Conservation (phyloP, 2,329 filamentous ascomycete genomes). For the Dothideomycetes sp. region DNA sequence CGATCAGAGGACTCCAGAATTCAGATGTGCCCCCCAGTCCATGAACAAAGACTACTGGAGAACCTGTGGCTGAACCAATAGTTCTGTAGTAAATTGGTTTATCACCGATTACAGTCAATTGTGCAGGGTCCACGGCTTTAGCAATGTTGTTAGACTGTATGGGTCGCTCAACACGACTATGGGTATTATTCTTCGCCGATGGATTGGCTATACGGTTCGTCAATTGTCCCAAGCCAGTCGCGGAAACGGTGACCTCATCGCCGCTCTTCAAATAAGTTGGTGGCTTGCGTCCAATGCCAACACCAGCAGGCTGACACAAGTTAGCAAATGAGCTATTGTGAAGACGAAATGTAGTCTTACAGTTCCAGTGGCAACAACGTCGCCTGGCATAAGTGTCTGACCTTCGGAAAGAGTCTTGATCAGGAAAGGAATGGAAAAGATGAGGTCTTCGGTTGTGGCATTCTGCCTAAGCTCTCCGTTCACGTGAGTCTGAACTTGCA, state of each 20-base stretch:
- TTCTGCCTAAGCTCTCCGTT: constrained; percentile 42
- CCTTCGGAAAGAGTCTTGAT: constrained; percentile 37
- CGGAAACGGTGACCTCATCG: constrained; percentile 31
- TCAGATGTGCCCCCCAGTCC: constrained; percentile 39
- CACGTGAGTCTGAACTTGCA: constrained; percentile 34
- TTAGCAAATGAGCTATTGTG: background rate
- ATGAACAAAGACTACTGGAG: constrained; percentile 40
- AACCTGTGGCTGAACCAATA: background rate
- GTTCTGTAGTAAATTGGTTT: constrained; percentile 3
- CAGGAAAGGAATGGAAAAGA: constrained; percentile 38
- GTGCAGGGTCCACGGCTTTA: background rate
- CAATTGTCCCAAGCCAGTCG: constrained; percentile 31
- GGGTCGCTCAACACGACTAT: background rate
- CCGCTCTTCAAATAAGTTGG: constrained; percentile 31
- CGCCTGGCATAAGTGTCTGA: constrained; percentile 40
- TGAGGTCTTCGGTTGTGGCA: constrained; percentile 36
- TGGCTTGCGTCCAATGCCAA: constrained; percentile 37
- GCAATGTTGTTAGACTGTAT: background rate
- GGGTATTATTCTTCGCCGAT: constrained; percentile 16
- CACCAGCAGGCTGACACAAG: constrained; percentile 26
- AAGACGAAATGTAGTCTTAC: constrained; percentile 10
- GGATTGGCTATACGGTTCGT: constrained; percentile 28
- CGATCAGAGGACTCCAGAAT: constrained; percentile 36
- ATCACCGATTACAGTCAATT: background rate
- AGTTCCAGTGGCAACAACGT: constrained; percentile 41